Base-by-base conservation (phyloP, 495 filamentous ascomycete species). In the Aspergillus homomorphus region DNA sequence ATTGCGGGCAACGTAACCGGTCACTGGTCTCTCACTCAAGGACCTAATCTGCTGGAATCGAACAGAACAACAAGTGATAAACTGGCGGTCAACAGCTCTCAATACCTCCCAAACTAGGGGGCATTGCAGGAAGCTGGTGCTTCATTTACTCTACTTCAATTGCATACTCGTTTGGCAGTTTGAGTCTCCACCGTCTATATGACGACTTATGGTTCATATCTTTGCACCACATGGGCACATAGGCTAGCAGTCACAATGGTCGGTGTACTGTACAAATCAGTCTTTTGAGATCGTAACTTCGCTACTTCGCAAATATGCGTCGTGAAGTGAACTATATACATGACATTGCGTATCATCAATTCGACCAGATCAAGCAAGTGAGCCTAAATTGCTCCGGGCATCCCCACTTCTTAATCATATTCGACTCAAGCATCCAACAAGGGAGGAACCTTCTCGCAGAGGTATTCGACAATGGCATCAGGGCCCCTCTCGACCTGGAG, bases 391-490 rank as follows among this genome's bases (percentile, higher is more conserved):
- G 48, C 9, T 7, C 14, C 48, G 9, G 23, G 24, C n/a, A 51
- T 18, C 2, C 33, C 15, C 6, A 9, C 12, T 12, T 12, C 33
- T 14, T 38, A 12, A 38, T 3, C 26, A 24, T 19, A 0, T 7
- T 28, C 16, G 1, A 30, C 14, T 19, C 30, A 51, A 30, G 48
- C 48, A 55, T 76, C 80, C 58, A 87, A 64, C 54, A 87, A 61
- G 16, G 52, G 58, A 0, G 84, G 83, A 26, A 86, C 73, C 56
- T 86, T 77, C 73, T 83, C 83, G 60, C 77, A 69, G 52, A 89
- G 73, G 65, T 83, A 84, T 68, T 87, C 84, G 9, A 89, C 82
- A 57, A 88, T 78, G 8, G 81, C 85, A 67, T 87, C 85, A 1
- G 85, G 84, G 3, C 85, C 85, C 46, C 75, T 79, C 65, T 85